These are phyloP conservation scores for Beauveria sp. DNA, from an alignment of 2,329 filamentous ascomycete species.

Conservation along the genomic window DNA sequence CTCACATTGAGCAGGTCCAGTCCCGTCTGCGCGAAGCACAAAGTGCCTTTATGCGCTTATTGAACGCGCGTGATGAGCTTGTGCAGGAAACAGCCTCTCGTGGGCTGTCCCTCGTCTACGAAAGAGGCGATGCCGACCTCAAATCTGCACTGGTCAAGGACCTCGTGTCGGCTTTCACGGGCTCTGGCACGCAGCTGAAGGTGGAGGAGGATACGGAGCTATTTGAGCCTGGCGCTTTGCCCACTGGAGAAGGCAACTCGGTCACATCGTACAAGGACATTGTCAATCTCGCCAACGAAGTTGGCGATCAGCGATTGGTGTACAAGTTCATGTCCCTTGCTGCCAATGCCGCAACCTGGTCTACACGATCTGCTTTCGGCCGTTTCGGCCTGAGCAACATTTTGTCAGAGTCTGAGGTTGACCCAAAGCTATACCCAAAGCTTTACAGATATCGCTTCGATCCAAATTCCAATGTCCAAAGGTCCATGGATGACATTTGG, in stretches of 20 bases:
- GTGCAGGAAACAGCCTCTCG: conserved; percentile 93
- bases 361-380: conserved; percentile 91
- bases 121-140: conserved; percentile 74
- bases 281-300: conserved; percentile 88
- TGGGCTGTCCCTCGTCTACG: conserved; percentile 86
- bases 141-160: conserved; percentile 81
- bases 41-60: conserved; percentile 75
- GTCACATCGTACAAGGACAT: conserved; percentile 98
- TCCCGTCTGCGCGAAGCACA: conserved; percentile 70
- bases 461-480: conserved; percentile 84
- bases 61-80: conserved; percentile 84
- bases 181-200: conserved; percentile 64
- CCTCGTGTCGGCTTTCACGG: conserved; percentile 82
- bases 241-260: conserved; percentile 81
- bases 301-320: conserved; percentile 90
- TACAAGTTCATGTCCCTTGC: conserved; percentile 98
- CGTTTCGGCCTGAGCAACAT: conserved; percentile 89
- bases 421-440: conserved; percentile 92
- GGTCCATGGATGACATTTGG: conserved; percentile 98
- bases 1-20: conserved; percentile 68
- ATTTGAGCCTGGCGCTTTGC: conserved; percentile 83
- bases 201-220: conserved; percentile 88
- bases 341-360: conserved; percentile 94
- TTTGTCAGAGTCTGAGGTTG: conserved; percentile 77
- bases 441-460: conserved; percentile 93